phyloP scores from a whole-genome alignment of 83 land plant species.

The Isoetes engelmannii region DNA sequence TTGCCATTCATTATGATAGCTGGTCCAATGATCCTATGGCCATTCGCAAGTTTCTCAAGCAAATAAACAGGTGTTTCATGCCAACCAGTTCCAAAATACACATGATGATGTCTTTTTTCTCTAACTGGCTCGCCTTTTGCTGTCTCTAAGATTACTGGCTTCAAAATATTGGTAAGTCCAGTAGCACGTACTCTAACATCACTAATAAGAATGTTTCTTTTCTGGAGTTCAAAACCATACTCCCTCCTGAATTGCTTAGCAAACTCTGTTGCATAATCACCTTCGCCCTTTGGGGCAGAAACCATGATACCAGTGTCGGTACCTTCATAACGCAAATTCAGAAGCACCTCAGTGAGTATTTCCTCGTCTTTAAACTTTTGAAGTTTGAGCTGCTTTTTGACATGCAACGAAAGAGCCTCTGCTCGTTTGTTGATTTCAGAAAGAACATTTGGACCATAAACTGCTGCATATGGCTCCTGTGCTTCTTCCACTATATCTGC shows the following conservation, averaged over 20 bases:
- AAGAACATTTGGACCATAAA: conserved; percentile 62
- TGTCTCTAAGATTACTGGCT: conserved; percentile 45
- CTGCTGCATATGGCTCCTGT: conserved; percentile 89
- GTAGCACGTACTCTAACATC: conserved; percentile 90
- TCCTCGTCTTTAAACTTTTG: conserved; percentile 55
- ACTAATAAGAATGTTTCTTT: conserved; percentile 67
- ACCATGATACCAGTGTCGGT: conserved; percentile 97
- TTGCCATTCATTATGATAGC: conserved; percentile 95
- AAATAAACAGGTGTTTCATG: conserved; percentile 62
- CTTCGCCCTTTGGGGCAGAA: conserved; percentile 31
- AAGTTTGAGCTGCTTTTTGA: conserved; percentile 49
- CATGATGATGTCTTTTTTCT: conserved; percentile 50
- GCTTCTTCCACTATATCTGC: conserved; percentile 98
- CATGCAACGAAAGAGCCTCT: conserved; percentile 36
- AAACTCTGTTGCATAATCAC: conserved; percentile 65
- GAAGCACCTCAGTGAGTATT: conserved; percentile 54
- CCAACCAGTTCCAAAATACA: conserved; percentile 85
- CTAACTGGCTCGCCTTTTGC: conserved; percentile 40
- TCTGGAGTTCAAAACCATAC: conserved; percentile 90
- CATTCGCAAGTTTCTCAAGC: conserved; percentile 76
- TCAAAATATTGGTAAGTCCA: conserved; percentile 78
- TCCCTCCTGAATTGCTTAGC: conserved; percentile 70
- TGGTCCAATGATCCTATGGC: conserved; percentile 72
- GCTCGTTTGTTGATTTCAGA: conserved; percentile 58
- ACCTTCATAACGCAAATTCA: conserved; percentile 92